phyloP scores from a whole-genome alignment of 1,139 yeast species.

The Wickerhamomyces sp. region DNA sequence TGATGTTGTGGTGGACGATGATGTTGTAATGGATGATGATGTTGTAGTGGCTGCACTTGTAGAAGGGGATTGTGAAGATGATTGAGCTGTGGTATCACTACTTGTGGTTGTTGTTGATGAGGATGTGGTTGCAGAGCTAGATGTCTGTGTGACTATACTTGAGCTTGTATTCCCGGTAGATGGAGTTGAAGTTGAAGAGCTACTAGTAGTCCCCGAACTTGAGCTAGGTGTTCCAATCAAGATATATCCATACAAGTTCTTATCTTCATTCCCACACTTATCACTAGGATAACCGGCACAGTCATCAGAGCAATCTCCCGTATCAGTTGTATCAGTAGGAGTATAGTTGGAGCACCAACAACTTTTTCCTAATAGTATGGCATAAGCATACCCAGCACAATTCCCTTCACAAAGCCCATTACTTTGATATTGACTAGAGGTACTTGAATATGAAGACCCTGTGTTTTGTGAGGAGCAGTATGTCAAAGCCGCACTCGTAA shows the following conservation, averaged over 20 bases:
- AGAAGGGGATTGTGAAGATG: background rate
- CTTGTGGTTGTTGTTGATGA: conserved; percentile 3
- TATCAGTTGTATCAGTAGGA: conserved; percentile 19
- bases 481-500: background rate
- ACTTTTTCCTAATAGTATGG: conserved; percentile 23
- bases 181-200: conserved; percentile 1
- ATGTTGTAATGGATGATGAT: conserved; percentile 2
- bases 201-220: background rate
- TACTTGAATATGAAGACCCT: conserved; percentile 15
- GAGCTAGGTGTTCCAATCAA: conserved; percentile 21
- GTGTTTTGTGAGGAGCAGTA: conserved; percentile 29
- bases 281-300: conserved; percentile 42
- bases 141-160: no score
- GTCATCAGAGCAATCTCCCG: conserved; percentile 15
- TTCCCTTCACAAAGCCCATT: conserved; percentile 28
- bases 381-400: conserved; percentile 25
- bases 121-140: background rate
- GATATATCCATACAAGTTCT: conserved; percentile 40
- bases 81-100: background rate
- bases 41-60: background rate
- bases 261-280: conserved; percentile 35
- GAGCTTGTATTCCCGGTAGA: background rate
- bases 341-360: conserved; percentile 32
- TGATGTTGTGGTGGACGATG: conserved; percentile 6
- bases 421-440: conserved; percentile 19